These are phyloP conservation scores for Cucumis sativus DNA, from an alignment of 306 rosid species.

Conservation along the genomic window Cucumber_9930_V3 NC_026660.2:21480001-21480500, in stretches of 20 bases:
- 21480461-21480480: slow-evolving; percentile 3
- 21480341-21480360: slow-evolving; percentile 9
- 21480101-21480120: background rate
- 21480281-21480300: background rate
- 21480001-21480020: slow-evolving; percentile 68
- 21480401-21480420: slow-evolving; percentile 67
- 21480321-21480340: background rate
- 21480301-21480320: background rate
- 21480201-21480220: background rate
- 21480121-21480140: background rate
- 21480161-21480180: background rate
- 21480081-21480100: background rate
- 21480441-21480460: slow-evolving; percentile 36
- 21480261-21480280: background rate
- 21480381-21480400: slow-evolving; percentile 61
- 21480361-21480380: slow-evolving; percentile 67
- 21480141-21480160: background rate
- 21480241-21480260: background rate
- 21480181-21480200: background rate
- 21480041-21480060: background rate
- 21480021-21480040: slow-evolving; percentile 3
- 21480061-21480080: background rate
- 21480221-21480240: background rate
- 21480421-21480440: slow-evolving; percentile 54
- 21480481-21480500: background rate